Evolutionary conservation across 2,329 filamentous ascomycete genomes (phyloP), one percentile per base, ranked within the genome.

Genomic region (Microsporum audouinii): DNA sequence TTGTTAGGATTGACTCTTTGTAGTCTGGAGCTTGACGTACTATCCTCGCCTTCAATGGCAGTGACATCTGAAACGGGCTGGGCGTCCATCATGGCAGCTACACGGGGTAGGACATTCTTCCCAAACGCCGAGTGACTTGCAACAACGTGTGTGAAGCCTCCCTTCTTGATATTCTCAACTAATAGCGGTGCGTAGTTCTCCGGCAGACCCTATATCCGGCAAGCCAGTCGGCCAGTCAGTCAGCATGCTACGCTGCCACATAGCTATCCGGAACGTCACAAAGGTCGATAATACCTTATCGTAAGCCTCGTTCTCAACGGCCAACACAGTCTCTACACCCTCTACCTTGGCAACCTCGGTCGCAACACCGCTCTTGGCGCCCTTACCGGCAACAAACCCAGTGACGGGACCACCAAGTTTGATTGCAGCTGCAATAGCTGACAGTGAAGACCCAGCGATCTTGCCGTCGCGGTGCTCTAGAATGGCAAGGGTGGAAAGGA

Each of bases 31-130:
- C 10, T 17, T n/a, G 38, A 75, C 81, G 65, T 72, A 84, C 82
- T 96, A 74, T 92, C 91, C 74, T 96, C 91, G 75, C 84, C 84
- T 75, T 96, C 85, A 71, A 99, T 88, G 0, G 77, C 81, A 17
- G 86, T 96, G 67, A 97, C 88, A 73, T 99, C 94, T 51, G 91
- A 96, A 64, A 99, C 85, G 72, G 95, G 91, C 77, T 96, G 91
- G 39, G 87, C 85, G 73, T 99, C 94, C 62, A 99, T 81, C 61
- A 99, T 79, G 23, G 94, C 94, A 23, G 94, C 90, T 14, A 96
- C 88, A 64, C 94, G 86, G 43, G 94, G 94, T 76, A 99, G 80
- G 53, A 99, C 75, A 75, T 88, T 95, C 84, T 99, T 99, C 70
- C 94, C 94, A 76, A 99, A 99, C 0, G 94, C 91, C 29, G 91